A percentile compares a stretch with the other conserved stretches of the same genome.
Evolutionary conservation across 78 protist species (phyloP).

Genomic region (Speleostelium caveatum): DNA sequence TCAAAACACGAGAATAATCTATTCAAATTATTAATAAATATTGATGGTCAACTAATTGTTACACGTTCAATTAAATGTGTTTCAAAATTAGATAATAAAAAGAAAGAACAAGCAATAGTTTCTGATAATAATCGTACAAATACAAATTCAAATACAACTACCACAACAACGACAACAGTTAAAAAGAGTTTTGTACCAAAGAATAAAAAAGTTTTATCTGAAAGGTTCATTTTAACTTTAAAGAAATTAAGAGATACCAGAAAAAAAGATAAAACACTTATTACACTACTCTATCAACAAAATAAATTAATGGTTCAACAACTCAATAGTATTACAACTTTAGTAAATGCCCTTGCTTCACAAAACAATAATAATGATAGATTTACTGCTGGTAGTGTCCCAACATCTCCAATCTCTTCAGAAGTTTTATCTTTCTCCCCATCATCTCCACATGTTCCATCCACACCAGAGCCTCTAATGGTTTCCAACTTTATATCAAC

Average conservation of each 20-base stretch:
- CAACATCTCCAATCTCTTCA: neutral
- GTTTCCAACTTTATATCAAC: too few relatives aligned
- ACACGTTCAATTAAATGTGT: conserved; percentile 48
- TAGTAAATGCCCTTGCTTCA: neutral
- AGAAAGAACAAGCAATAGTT: neutral
- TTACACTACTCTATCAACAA: conserved; percentile 52
- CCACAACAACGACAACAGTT: neutral
- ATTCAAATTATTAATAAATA: neutral
- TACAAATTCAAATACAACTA: neutral
- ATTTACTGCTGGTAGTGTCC: too few relatives aligned
- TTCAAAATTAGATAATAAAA: conserved; percentile 12
- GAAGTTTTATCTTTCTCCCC: too few relatives aligned
- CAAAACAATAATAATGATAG: neutral
- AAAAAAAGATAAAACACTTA: conserved; percentile 45
- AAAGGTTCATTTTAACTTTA: neutral
- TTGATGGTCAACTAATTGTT: neutral
- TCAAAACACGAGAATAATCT: conserved; percentile 56
- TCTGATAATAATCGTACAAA: neutral
- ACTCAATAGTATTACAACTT: conserved; percentile 25
- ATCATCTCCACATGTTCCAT: too few relatives aligned
- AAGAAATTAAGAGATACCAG: conserved; percentile 27
- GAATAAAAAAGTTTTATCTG: neutral
- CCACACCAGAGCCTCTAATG: too few relatives aligned
- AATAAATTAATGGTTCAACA: conserved; percentile 32
- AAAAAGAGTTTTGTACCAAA: neutral